phyloP scores from a whole-genome alignment of 164 flowering plant genomes.

The Magnolia sinica region DNA sequence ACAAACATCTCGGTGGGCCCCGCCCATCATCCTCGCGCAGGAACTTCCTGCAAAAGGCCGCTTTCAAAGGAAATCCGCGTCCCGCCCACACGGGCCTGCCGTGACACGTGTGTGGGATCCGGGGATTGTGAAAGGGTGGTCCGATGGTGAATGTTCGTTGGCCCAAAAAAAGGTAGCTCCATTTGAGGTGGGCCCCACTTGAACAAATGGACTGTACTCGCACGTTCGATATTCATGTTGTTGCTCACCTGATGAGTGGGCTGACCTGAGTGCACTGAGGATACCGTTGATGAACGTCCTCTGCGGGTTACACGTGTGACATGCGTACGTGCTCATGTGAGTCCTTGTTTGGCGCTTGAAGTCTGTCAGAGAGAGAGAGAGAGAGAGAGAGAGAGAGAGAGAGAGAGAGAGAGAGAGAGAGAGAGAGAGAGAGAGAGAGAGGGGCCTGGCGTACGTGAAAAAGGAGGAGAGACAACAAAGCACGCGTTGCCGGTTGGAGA shows the following conservation, averaged over 20 bases:
- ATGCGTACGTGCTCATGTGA: background rate
- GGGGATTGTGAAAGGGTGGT: too few species aligned
- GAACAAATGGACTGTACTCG: too few species aligned
- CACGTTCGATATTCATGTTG: too few species aligned
- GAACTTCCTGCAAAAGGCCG: too few species aligned
- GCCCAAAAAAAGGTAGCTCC: too few species aligned
- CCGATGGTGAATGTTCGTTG: too few species aligned
- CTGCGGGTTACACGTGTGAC: background rate
- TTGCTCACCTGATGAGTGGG: background rate
- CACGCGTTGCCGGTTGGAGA: constrained; percentile 31
- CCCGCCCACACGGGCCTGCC: too few species aligned
- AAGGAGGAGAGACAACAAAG: constrained; percentile 7
- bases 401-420: background rate
- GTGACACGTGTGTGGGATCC: too few species aligned
- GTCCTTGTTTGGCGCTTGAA: background rate
- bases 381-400: constrained; percentile 4
- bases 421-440: constrained; percentile 1
- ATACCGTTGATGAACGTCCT: background rate
- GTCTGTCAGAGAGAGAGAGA: background rate
- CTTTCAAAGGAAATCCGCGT: too few species aligned
- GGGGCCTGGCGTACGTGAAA: background rate
- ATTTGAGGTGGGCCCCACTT: too few species aligned
- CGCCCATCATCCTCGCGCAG: too few species aligned
- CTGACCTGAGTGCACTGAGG: background rate
- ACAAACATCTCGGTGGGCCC: too few species aligned